A percentile compares a stretch with the other conserved stretches of the same genome.
Evolutionary conservation across 306 rosid genomes (phyloP).

Genomic region (Cicer arietinum): DNA sequence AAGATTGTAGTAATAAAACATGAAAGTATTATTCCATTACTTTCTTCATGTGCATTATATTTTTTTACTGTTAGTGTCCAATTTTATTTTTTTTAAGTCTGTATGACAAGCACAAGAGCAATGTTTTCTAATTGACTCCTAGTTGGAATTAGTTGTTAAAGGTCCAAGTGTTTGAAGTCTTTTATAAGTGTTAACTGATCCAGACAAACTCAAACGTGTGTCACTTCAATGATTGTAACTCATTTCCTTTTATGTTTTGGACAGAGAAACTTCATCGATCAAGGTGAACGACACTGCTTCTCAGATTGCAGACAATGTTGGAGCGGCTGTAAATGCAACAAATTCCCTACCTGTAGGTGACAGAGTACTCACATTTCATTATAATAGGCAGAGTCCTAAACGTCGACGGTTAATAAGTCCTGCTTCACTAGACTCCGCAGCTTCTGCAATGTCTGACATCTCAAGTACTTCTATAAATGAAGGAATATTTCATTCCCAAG

Average conservation of each 20-base stretch:
- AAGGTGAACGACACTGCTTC: constrained; percentile 94
- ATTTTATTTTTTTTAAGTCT: neutral
- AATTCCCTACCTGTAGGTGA: constrained; percentile 68
- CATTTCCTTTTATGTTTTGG: constrained; percentile 44
- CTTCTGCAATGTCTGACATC: constrained; percentile 49
- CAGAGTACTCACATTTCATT: constrained; percentile 77
- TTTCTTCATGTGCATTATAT: neutral
- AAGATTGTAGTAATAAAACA: too few relatives aligned
- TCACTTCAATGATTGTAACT: constrained; percentile 41
- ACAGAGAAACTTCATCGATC: constrained; percentile 93
- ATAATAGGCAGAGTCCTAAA: constrained; percentile 78
- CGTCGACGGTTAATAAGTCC: constrained; percentile 75
- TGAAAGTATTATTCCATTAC: too few relatives aligned
- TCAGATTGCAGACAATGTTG: constrained; percentile 83
- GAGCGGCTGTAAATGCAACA: constrained; percentile 90
- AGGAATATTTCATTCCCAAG: constrained; percentile 54
- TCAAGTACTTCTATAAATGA: constrained; percentile 54
- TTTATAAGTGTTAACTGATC: constrained; percentile 27
- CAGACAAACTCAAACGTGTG: constrained; percentile 15
- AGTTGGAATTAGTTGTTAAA: constrained; percentile 9
- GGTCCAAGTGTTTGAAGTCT: constrained; percentile 3
- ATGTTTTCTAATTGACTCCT: constrained; percentile 15
- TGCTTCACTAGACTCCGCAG: constrained; percentile 48
- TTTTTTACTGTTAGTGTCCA: constrained; percentile 15
- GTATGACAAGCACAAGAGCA: neutral